A percentile compares a stretch with the other conserved stretches of the same genome.
Conservation (phyloP, 352 stramenopile genomes). For the Globisporangium recalcitrans region DNA sequence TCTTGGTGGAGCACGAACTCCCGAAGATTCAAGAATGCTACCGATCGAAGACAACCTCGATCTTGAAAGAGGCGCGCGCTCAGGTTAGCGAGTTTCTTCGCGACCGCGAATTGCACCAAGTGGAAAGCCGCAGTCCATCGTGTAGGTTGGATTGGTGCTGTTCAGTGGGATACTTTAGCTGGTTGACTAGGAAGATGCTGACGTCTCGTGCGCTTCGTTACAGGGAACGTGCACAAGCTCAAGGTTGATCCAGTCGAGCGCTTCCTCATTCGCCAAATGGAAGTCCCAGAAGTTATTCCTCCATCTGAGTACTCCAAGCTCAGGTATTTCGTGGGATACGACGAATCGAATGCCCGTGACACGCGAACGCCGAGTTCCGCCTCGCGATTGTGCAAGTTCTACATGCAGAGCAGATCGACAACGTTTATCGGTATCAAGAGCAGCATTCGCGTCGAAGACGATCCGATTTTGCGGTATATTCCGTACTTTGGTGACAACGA, state of each 20-base stretch:
- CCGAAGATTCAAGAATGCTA: slow-evolving; percentile 49
- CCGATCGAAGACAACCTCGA: slow-evolving; percentile 37
- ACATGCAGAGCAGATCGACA: slow-evolving; percentile 60
- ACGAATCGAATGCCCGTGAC: slow-evolving; percentile 22
- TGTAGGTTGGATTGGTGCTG: slow-evolving; percentile 12
- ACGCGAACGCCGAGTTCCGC: slow-evolving; percentile 23
- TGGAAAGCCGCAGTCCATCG: slow-evolving; percentile 1
- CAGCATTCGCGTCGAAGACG: slow-evolving; percentile 81
- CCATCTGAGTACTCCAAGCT: slow-evolving; percentile 22
- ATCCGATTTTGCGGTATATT: slow-evolving; percentile 84
- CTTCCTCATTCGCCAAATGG: slow-evolving; percentile 38
- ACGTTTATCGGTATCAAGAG: slow-evolving; percentile 59
- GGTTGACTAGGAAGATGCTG: background rate
- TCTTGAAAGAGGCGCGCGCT: slow-evolving; percentile 36
- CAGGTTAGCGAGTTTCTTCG: slow-evolving; percentile 28
- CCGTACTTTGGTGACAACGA: slow-evolving; percentile 93
- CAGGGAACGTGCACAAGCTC: slow-evolving; percentile 8
- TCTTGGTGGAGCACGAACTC: slow-evolving; percentile 36
- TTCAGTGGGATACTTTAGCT: background rate
- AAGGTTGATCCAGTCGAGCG: slow-evolving; percentile 20
- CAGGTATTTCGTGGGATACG: slow-evolving; percentile 27
- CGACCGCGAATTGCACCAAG: slow-evolving; percentile 16
- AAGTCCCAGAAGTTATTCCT: slow-evolving; percentile 27
- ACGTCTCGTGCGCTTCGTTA: background rate
- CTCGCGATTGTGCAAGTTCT: slow-evolving; percentile 33